A percentile compares a stretch with the other conserved stretches of the same genome.
phyloP scores from a whole-genome alignment of 208 protist genomes.

The Trypanosoma boissoni region DNA sequence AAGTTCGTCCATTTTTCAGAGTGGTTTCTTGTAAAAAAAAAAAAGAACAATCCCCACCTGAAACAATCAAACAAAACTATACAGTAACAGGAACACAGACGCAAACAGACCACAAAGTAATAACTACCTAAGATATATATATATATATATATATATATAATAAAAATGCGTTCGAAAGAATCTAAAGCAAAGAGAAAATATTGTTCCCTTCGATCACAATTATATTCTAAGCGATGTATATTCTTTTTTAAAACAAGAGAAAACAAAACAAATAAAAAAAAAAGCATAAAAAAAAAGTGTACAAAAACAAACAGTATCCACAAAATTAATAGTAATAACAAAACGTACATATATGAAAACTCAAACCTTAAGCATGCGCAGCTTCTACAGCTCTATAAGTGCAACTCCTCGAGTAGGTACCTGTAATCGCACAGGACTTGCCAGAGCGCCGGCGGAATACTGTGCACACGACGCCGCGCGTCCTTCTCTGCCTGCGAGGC shows the following conservation, averaged over 20 bases:
- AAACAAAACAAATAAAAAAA: neutral
- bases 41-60: neutral
- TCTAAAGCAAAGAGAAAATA: conserved; percentile 9
- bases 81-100: conserved; percentile 8
- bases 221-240: too few relatives aligned
- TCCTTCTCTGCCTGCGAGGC: conserved; percentile 24
- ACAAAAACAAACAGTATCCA: neutral
- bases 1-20: neutral
- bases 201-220: conserved; percentile 9
- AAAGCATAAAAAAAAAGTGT: conserved; percentile 16
- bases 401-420: conserved; percentile 45
- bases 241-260: neutral
- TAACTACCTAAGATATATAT: neutral
- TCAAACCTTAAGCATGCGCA: neutral
- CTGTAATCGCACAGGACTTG: conserved; percentile 48
- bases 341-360: neutral
- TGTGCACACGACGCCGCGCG: conserved; percentile 27
- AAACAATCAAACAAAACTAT: neutral
- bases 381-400: conserved; percentile 11
- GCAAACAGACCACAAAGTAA: neutral
- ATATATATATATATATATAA: neutral
- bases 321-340: neutral
- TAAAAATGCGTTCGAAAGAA: neutral
- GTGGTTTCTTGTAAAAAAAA: neutral
- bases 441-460: conserved; percentile 26